phyloP scores from a whole-genome alignment of 2,329 filamentous ascomycete genomes.

The Cytospora piceae region DNA sequence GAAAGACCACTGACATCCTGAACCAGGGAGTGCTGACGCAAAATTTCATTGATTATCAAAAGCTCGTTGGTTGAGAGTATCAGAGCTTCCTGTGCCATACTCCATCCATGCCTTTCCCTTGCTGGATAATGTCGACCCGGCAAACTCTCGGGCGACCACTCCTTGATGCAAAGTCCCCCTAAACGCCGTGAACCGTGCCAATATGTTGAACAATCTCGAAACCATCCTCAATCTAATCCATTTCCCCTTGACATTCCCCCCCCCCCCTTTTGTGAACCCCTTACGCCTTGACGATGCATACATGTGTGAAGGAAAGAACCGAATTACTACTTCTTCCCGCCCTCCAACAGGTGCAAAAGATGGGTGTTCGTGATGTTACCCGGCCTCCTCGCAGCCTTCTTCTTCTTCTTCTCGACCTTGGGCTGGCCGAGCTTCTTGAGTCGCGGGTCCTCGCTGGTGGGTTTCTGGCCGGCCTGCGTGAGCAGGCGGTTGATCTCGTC shows the following conservation, averaged over 20 bases:
- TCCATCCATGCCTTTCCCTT: neutral
- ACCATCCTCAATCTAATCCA: neutral
- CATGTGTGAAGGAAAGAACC: neutral
- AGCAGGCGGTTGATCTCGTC: slow-evolving; percentile 80
- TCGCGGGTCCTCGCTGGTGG: slow-evolving; percentile 78
- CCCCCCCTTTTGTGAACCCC: slow-evolving; percentile 18
- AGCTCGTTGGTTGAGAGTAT: neutral
- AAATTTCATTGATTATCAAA: neutral
- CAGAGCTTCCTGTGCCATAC: slow-evolving; percentile 4
- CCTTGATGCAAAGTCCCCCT: neutral
- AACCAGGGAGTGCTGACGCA: neutral
- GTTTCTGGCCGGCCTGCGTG: slow-evolving; percentile 77
- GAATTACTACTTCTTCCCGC: slow-evolving; percentile 53
- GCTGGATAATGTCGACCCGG: neutral
- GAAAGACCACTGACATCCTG: neutral
- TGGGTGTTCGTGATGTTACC: slow-evolving; percentile 88
- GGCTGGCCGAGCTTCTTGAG: slow-evolving; percentile 57
- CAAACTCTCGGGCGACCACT: neutral
- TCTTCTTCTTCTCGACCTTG: slow-evolving; percentile 74
- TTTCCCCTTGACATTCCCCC: neutral
- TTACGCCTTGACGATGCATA: slow-evolving; percentile 27
- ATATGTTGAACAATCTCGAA: slow-evolving; percentile 21
- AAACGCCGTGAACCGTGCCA: slow-evolving; percentile 18
- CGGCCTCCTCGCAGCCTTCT: slow-evolving; percentile 65
- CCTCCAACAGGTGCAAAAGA: slow-evolving; percentile 81